Evolutionary conservation across 768 basidiomycete genomes (phyloP), one percentile per base, ranked within the genome.

Genomic region (Lentinula raphanica): DNA sequence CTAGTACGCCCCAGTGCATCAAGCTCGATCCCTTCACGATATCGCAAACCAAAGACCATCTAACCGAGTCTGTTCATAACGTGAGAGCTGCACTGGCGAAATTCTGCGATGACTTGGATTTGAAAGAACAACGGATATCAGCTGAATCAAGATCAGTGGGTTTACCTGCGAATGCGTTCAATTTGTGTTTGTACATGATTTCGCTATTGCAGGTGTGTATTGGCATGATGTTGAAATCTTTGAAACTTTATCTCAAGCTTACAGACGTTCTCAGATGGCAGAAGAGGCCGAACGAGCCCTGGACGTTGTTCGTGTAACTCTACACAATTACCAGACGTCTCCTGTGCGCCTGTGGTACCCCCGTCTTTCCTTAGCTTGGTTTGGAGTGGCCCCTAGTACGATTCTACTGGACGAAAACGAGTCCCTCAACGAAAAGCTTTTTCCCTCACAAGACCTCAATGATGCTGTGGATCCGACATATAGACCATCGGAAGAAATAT

Each of bases 161-260:
- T 7, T 55, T 72, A 25, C 66, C 69, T 27, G 63, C 62, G 46
- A 70, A 73, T 46, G 64, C 70, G 1, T 68, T 68, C 25, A 70
- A 75, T 40, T 63, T 72, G 35, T 76, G 74, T 59, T 67, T 76
- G 15, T 74, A 75, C 46, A 70, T 75, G 62, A 75, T 76, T 28
- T 77, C 77, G 2, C 60, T 79, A 27, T 63, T 79, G n/a, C 77
- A 80, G 72, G 78, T 78, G 66, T 32, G 21, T 49, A 55, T 48
- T 29, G 29, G 36, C 12, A 39, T 19, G n/a, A n/a, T 44, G 17
- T n/a, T n/a, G 21, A 15, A 27, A 7, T 29, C 28, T 5, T 25
- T 31, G 12, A 31, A 21, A 51, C n/a, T n/a, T n/a, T 51, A 58
- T 28, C 9, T 23, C 28, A 48, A n/a, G n/a, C 4, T 40, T 21